Percentiles rank a stretch among this genome's conserved stretches.
phyloP scores from a whole-genome alignment of 2,329 filamentous ascomycete species.

The Colletotrichum melonis region DNA sequence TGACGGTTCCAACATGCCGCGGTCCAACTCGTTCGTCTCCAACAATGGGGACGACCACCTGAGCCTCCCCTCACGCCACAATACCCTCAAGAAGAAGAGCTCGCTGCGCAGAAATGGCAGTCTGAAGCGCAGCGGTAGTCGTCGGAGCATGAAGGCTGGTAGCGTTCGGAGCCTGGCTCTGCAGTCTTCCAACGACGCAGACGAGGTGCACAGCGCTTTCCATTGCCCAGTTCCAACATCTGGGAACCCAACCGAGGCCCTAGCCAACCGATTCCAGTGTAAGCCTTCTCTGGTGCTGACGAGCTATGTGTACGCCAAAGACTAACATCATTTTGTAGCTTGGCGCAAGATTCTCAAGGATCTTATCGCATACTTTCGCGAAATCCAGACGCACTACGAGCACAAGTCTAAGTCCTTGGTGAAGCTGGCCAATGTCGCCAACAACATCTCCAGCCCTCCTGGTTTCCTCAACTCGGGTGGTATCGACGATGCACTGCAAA shows the following conservation, averaged over 20 bases:
- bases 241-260: slow-evolving; percentile 86
- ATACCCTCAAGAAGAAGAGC: slow-evolving; percentile 89
- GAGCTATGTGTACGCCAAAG: not conserved
- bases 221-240: slow-evolving; percentile 89
- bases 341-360: slow-evolving; percentile 98
- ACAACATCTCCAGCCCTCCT: slow-evolving; percentile 80
- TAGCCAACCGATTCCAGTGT: slow-evolving; percentile 92
- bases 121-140: slow-evolving; percentile 82
- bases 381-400: slow-evolving; percentile 91
- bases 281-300: slow-evolving; percentile 44
- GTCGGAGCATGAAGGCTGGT: slow-evolving; percentile 84
- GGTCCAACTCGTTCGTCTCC: slow-evolving; percentile 70
- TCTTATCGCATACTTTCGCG: slow-evolving; percentile 91
- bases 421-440: slow-evolving; percentile 86
- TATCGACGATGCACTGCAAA: slow-evolving; percentile 86
- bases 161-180: slow-evolving; percentile 85
- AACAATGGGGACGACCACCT: slow-evolving; percentile 57
- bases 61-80: slow-evolving; percentile 60
- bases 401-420: slow-evolving; percentile 82
- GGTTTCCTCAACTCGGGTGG: slow-evolving; percentile 84
- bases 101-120: slow-evolving; percentile 81
- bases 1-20: slow-evolving; percentile 65
- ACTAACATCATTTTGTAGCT: slow-evolving; percentile 60
- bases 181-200: slow-evolving; percentile 74
- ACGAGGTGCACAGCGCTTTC: slow-evolving; percentile 85